These are phyloP conservation scores for Parathielavia hyrcaniae DNA, from an alignment of 495 filamentous ascomycete species.

Conservation along the genomic window DNA sequence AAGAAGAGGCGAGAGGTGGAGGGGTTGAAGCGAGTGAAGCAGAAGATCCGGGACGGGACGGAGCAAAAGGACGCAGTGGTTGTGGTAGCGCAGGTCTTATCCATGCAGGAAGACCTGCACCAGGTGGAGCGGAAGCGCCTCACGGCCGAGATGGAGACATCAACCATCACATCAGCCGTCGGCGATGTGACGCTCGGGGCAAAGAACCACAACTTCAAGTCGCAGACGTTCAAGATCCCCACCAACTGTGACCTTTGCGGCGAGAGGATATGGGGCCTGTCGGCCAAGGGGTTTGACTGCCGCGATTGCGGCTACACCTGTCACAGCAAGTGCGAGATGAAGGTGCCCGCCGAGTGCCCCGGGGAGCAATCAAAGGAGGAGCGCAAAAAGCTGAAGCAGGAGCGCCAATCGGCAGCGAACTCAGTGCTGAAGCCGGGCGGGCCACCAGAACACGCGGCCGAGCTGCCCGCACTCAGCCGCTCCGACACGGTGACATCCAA, in stretches of 20 bases:
- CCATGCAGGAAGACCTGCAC: constrained; percentile 74
- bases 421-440: constrained; percentile 42
- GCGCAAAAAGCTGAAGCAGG: constrained; percentile 80
- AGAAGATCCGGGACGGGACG: constrained; percentile 68
- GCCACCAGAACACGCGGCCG: constrained; percentile 39
- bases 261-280: constrained; percentile 92
- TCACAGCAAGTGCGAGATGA: constrained; percentile 98
- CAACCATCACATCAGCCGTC: constrained; percentile 75
- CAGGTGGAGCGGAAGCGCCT: constrained; percentile 79
- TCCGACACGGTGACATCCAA: constrained; percentile 91
- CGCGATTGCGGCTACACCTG: constrained; percentile 95
- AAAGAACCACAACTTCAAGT: constrained; percentile 92
- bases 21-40: constrained; percentile 58
- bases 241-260: constrained; percentile 97
- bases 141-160: constrained; percentile 85
- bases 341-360: constrained; percentile 91
- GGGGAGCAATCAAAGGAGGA: constrained; percentile 91
- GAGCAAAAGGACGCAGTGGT: constrained; percentile 81
- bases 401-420: constrained; percentile 74
- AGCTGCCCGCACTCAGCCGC: constrained; percentile 57
- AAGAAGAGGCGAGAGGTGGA: constrained; percentile 80
- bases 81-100: constrained; percentile 68
- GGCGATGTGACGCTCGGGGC: constrained; percentile 89
- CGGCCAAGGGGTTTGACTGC: constrained; percentile 92
- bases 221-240: constrained; percentile 95